phyloP scores from a whole-genome alignment of 768 basidiomycete genomes.

The Mycena belliarum region DNA sequence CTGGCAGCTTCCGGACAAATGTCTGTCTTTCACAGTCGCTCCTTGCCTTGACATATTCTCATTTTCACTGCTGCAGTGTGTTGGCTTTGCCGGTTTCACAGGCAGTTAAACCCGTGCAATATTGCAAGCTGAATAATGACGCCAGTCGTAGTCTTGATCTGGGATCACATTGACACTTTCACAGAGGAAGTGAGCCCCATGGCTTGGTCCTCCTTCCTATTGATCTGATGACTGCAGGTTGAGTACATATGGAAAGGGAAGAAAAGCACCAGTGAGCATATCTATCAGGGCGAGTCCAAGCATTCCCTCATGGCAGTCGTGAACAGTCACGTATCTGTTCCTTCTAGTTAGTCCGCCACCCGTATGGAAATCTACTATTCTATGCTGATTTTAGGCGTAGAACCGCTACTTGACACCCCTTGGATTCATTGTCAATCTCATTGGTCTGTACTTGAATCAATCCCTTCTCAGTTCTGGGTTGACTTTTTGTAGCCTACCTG shows the following conservation, averaged over 20 bases:
- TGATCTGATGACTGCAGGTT: constrained; percentile 31
- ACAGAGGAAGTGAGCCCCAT: constrained; percentile 38
- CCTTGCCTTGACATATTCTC: too few species aligned
- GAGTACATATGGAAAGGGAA: constrained; percentile 54
- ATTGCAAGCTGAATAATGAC: too few species aligned
- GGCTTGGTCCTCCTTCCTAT: background rate
- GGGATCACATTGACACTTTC: constrained; percentile 58
- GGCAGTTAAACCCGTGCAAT: too few species aligned
- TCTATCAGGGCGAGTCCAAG: too few species aligned
- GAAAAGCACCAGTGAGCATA: constrained; percentile 46
- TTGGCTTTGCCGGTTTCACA: constrained; percentile 37
- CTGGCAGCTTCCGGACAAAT: constrained; percentile 16
- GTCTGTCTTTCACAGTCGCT: background rate
- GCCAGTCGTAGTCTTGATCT: constrained; percentile 36
- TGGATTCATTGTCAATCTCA: constrained; percentile 60
- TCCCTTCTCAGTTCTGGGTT: background rate
- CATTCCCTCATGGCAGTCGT: background rate
- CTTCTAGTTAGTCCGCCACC: constrained; percentile 37
- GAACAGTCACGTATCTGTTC: constrained; percentile 44
- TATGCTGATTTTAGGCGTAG: constrained; percentile 29
- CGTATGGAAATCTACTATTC: background rate
- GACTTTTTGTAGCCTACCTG: constrained; percentile 37
- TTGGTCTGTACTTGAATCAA: constrained; percentile 30
- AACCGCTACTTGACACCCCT: constrained; percentile 67
- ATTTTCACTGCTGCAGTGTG: constrained; percentile 30